Evolutionary conservation across 805 yeast genomes (phyloP).

Genomic region (Phaffomyces antillensis): DNA sequence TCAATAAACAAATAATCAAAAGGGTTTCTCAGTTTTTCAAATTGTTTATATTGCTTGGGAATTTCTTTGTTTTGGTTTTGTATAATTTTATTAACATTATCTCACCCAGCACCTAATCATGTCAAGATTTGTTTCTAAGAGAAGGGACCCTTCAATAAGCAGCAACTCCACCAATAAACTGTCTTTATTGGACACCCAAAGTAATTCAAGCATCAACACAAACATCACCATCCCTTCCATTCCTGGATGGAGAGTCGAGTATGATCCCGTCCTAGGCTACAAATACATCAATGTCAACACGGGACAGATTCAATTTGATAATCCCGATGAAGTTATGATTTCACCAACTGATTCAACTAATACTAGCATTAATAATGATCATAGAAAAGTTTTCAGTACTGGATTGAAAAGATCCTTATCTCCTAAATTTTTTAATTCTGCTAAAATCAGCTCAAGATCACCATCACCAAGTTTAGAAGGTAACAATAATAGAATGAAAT

Average conservation of each 20-base stretch:
- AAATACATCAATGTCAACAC: slow-evolving; percentile 27
- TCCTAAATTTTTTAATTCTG: slow-evolving; percentile 11
- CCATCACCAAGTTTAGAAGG: background rate
- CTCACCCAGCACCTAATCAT: background rate
- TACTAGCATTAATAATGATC: background rate
- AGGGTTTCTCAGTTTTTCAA: no score
- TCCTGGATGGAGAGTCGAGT: slow-evolving; percentile 19
- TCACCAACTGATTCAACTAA: slow-evolving; percentile 6
- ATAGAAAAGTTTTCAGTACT: slow-evolving; percentile 9
- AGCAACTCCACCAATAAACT: background rate
- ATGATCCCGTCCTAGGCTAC: slow-evolving; percentile 25
- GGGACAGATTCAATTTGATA: slow-evolving; percentile 29
- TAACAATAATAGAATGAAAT: background rate
- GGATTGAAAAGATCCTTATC: slow-evolving; percentile 18
- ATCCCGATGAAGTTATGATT: slow-evolving; percentile 33
- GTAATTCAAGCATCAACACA: no score
- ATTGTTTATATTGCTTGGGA: no score
- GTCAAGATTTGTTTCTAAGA: background rate
- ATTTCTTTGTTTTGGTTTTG: no score
- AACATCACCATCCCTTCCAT: no score
- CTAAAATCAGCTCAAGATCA: background rate
- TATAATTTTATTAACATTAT: no score
- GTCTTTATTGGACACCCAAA: background rate
- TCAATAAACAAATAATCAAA: no score
- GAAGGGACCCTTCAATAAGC: background rate